Evolutionary conservation across 106 monocot genomes (phyloP).

Genomic region (Dendrobium catenatum): DNA sequence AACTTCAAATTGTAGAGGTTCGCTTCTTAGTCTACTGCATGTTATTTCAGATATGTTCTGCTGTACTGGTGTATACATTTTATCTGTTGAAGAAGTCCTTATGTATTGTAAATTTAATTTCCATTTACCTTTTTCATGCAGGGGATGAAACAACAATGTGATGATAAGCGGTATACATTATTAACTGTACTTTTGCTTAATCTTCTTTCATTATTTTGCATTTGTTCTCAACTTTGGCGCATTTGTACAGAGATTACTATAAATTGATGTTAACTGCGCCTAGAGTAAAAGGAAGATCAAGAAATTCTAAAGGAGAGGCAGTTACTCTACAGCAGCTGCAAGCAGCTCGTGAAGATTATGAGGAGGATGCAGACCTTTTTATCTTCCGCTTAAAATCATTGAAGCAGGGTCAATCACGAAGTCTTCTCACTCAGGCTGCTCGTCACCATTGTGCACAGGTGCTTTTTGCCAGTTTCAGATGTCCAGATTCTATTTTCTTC

Average conservation of each 20-base stretch:
- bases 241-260: slow-evolving; percentile 23
- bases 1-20: slow-evolving; percentile 76
- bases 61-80: not conserved
- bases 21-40: slow-evolving; percentile 8
- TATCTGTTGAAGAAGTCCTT: not conserved
- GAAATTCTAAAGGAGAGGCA: slow-evolving; percentile 24
- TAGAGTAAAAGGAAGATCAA: slow-evolving; percentile 29
- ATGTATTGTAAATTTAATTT: not conserved
- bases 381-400: slow-evolving; percentile 50
- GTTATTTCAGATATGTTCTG: not conserved
- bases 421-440: slow-evolving; percentile 49
- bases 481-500: slow-evolving; percentile 5
- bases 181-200: not conserved
- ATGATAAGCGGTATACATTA: slow-evolving; percentile 41
- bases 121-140: slow-evolving; percentile 21
- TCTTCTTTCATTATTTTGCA: not conserved
- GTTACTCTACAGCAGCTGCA: slow-evolving; percentile 31
- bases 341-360: slow-evolving; percentile 36
- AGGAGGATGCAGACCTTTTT: slow-evolving; percentile 31
- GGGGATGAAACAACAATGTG: slow-evolving; percentile 56
- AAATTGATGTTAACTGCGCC: slow-evolving; percentile 24
- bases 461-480: slow-evolving; percentile 3
- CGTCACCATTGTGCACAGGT: slow-evolving; percentile 55
- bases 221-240: slow-evolving; percentile 5
- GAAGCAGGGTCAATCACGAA: slow-evolving; percentile 48